Conservation (phyloP, 208 protist species). For the Trypanosoma conorhini region DNA sequence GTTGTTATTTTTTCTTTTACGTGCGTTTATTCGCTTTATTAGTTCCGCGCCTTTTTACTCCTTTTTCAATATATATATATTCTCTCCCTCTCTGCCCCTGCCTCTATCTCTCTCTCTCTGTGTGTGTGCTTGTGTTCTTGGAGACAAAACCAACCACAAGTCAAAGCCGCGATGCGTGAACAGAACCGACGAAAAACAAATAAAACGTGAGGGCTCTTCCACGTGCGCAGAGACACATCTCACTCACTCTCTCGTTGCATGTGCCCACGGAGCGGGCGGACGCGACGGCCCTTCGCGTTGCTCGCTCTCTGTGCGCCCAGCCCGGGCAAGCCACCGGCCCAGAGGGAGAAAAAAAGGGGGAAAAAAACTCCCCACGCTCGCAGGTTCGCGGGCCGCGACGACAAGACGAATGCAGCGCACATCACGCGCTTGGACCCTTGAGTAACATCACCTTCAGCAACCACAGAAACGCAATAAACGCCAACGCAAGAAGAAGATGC, state of each 20-base stretch:
- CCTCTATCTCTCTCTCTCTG: no score
- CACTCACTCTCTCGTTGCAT: no score
- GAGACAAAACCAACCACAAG: background rate
- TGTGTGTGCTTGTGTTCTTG: background rate
- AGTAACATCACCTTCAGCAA: background rate
- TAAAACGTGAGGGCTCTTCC: background rate
- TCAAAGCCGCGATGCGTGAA: background rate
- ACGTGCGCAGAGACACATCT: background rate
- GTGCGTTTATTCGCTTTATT: background rate
- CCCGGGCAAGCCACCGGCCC: background rate
- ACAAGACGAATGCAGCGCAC: background rate
- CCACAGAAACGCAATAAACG: conserved; percentile 11
- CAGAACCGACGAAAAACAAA: background rate
- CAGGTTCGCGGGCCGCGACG: background rate
- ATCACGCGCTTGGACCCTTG: background rate
- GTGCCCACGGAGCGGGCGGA: background rate
- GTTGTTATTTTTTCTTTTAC: background rate
- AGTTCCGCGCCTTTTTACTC: background rate
- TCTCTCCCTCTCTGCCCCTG: no score
- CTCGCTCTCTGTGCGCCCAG: background rate
- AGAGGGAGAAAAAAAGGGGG: background rate
- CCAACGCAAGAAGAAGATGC: conserved; percentile 11
- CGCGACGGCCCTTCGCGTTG: background rate
- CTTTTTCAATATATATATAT: background rate
- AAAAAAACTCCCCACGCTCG: background rate